Base-by-base conservation (phyloP, 2,329 filamentous ascomycete genomes). In the Trichoderma arundinaceum region DNA sequence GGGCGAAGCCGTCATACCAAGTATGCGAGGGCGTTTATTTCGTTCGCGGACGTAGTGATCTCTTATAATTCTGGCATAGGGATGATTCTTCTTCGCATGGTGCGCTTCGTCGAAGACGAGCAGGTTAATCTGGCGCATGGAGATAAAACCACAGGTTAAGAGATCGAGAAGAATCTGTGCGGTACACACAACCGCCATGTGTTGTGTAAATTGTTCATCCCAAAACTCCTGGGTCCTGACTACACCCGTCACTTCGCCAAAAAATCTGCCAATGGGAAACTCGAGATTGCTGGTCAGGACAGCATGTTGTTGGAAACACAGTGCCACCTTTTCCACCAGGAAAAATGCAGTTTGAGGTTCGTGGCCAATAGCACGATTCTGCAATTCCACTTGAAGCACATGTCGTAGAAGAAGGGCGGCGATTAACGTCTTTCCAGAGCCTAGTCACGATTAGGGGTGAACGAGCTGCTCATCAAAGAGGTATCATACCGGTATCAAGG, bases 1-100 rank as follows among this genome's bases (percentile, higher is more conserved):
- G 0, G 95, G 95, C 0, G 95, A 98, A 7, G 95, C 95, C 1
- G 95, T 99, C 94, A 98, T 97, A 32, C 94, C 94, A 70, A 99
- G 91, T 19, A 99, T 88, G 43, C 89, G 90, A 4, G 95, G 95
- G 4, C 88, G 83, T 0, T 82, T 78, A 1, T 54, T 35, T 1
- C 7, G 3, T 1, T 75, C 70, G 2, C 83, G 77, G 1, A 87
- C 72, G 73, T 97, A 98, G 71, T 92, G 93, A 66, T 96, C 90
- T 71, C 91, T 93, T 78, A 99, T 92, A 66, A 99, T 95, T 33
- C 87, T 85, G 19, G 94, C 92, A 74, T 97, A 99, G 0, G 92
- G 85, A 72, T 99, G 95, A 59, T 93, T 91, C 75, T 94, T 96
- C 78, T 99, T 99, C 0, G 94, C 88, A 73, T 98, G 95, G 72